These are phyloP conservation scores for Chenopodium album DNA, from an alignment of 148 eudicot genomes.

Conservation along the genomic window DNA sequence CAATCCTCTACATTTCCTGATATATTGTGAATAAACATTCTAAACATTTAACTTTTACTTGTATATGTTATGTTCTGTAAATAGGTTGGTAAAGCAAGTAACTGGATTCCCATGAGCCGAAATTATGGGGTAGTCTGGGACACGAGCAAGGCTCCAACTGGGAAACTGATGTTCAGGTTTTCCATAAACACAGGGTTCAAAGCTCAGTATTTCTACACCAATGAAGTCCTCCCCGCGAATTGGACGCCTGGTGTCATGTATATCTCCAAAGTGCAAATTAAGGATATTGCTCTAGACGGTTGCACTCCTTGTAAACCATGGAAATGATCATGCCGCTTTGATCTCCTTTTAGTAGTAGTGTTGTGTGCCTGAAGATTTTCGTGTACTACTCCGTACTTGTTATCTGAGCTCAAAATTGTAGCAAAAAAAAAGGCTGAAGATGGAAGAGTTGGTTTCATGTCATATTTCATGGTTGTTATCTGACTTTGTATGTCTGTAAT, in stretches of 20 bases:
- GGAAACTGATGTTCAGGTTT: conserved; percentile 27
- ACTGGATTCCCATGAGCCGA: conserved; percentile 28
- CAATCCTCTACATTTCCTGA: neutral
- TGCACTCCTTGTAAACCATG: conserved; percentile 25
- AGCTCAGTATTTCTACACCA: conserved; percentile 23
- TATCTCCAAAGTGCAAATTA: conserved; percentile 22
- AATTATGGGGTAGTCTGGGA: conserved; percentile 32
- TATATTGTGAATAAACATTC: neutral
- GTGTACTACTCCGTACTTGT: neutral
- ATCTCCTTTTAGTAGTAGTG: conserved; percentile 1
- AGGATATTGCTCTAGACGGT: conserved; percentile 13
- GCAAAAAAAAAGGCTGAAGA: neutral
- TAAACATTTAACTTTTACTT: neutral
- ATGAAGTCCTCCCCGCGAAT: conserved; percentile 23
- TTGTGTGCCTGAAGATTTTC: neutral
- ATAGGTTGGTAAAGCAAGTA: conserved; percentile 14
- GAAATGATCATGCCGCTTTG: conserved; percentile 1
- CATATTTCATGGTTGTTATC: conserved; percentile 1
- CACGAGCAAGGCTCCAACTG: conserved; percentile 29
- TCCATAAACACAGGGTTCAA: conserved; percentile 19
- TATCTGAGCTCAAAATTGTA: neutral
- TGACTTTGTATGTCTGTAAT: neutral
- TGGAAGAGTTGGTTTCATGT: neutral
- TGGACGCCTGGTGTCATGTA: conserved; percentile 27
- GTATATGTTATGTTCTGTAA: neutral